Evolutionary conservation across 2,329 filamentous ascomycete genomes (phyloP).

Genomic region (Ophiocordyceps camponoti-leonardi): DNA sequence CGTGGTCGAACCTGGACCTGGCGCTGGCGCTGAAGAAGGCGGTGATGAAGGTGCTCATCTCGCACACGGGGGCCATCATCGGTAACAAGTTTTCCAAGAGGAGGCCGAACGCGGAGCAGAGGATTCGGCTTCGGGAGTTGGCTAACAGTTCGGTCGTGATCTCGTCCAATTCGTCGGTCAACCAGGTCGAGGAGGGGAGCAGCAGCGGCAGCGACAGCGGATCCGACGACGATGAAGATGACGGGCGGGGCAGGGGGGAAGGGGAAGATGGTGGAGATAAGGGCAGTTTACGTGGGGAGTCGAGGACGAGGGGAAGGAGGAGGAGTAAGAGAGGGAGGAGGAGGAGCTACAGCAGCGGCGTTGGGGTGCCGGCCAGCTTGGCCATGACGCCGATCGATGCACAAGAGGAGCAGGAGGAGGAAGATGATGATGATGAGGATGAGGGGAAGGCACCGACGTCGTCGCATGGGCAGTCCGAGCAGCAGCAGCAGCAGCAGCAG

Average conservation of each 20-base stretch:
- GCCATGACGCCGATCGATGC: background rate
- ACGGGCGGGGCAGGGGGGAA: background rate
- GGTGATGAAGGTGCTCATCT: slow-evolving; percentile 83
- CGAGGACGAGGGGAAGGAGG: slow-evolving; percentile 2
- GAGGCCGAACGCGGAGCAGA: slow-evolving; percentile 63
- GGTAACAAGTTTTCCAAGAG: slow-evolving; percentile 93
- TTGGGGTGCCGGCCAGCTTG: background rate
- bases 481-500: too few species aligned
- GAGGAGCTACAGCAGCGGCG: background rate
- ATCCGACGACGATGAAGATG: slow-evolving; percentile 37
- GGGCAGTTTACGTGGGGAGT: background rate
- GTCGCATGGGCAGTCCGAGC: background rate
- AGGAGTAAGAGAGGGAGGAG: slow-evolving; percentile 33
- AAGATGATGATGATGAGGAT: too few species aligned
- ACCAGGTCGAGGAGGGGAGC: slow-evolving; percentile 1
- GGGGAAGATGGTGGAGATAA: background rate
- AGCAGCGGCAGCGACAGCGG: slow-evolving; percentile 22
- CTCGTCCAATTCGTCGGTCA: slow-evolving; percentile 13
- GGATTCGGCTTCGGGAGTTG: slow-evolving; percentile 63
- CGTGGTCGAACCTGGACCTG: slow-evolving; percentile 93
- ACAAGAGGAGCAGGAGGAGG: too few species aligned
- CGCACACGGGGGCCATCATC: slow-evolving; percentile 88
- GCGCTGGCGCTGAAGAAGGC: slow-evolving; percentile 87
- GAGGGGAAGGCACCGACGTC: background rate
- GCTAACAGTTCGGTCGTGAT: slow-evolving; percentile 60